Conservation (phyloP, 1,284 basidiomycete genomes). For the Ustilago vetiveriae region DNA sequence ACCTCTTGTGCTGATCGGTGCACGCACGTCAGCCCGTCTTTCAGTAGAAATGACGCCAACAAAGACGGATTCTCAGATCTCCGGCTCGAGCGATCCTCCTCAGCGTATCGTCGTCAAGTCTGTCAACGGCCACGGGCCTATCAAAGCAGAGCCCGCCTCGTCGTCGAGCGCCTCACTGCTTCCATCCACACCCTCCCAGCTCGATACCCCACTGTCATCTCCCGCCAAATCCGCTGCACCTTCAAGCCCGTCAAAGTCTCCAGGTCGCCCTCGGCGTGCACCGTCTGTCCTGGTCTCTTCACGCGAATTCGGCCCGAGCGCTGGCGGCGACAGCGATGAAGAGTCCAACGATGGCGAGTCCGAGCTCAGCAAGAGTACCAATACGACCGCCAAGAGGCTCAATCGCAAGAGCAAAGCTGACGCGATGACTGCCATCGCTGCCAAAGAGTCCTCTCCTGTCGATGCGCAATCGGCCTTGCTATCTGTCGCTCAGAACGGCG, state of each 20-base stretch:
- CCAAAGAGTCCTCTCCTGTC: constrained; percentile 9
- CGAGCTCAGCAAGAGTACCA: constrained; percentile 24
- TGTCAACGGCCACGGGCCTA: constrained; percentile 43
- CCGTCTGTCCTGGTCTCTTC: constrained; percentile 45
- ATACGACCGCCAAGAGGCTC: constrained; percentile 31
- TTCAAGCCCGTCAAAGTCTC: constrained; percentile 33
- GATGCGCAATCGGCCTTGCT: constrained; percentile 5
- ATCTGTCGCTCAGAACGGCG: not conserved
- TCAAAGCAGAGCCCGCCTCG: constrained; percentile 25
- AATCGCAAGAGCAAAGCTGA: constrained; percentile 52
- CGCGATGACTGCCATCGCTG: constrained; percentile 35
- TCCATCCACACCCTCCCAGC: constrained; percentile 9
- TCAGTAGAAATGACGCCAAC: constrained; percentile 12
- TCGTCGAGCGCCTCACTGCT: constrained; percentile 9
- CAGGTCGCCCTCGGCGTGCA: constrained; percentile 29
- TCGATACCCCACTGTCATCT: constrained; percentile 27
- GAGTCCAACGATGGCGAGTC: constrained; percentile 31
- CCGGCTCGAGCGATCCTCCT: constrained; percentile 14
- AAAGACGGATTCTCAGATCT: constrained; percentile 21
- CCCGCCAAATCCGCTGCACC: constrained; percentile 23
- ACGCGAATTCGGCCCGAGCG: constrained; percentile 42
- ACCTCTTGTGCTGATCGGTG: not conserved
- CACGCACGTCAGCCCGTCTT: not conserved
- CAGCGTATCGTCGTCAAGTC: constrained; percentile 49
- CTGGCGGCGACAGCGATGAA: constrained; percentile 36